Conservation (phyloP, 139 green algal genomes). For the Chlorella ohadii region DNA sequence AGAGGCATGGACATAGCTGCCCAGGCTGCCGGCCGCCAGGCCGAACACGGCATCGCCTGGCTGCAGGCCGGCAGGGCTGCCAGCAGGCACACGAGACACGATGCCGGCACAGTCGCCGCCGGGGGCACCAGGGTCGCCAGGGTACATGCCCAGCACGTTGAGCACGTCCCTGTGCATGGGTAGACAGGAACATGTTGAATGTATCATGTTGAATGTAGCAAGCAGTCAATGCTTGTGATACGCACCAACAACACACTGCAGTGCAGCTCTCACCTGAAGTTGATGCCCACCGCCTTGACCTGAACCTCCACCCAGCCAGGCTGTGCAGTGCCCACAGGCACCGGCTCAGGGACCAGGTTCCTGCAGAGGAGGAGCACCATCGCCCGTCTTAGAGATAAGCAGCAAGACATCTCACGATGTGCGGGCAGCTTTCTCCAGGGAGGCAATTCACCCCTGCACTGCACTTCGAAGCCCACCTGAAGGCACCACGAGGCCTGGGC, state of each 20-base stretch:
- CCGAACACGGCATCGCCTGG: conserved; percentile 79
- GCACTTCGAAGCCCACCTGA: conserved; percentile 13
- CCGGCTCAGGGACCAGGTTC: conserved; percentile 55
- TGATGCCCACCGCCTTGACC: conserved; percentile 62
- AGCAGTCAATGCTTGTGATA: no score
- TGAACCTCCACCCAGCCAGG: conserved; percentile 46
- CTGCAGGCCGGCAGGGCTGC: background rate
- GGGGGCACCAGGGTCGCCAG: conserved; percentile 56
- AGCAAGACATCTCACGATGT: no score
- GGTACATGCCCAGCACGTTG: conserved; percentile 76
- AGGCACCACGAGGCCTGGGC: conserved; percentile 48
- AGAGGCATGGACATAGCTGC: conserved; percentile 71
- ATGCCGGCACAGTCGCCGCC: conserved; percentile 71
- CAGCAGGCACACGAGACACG: conserved; percentile 41
- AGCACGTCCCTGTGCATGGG: conserved; percentile 56
- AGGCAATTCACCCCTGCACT: no score
- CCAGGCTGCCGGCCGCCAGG: conserved; percentile 77
- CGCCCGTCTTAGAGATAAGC: no score
- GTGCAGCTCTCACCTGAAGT: conserved; percentile 47
- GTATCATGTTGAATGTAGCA: no score
- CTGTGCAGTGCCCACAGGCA: conserved; percentile 17
- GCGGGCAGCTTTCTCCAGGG: no score
- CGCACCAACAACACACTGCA: no score
- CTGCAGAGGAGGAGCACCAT: no score
- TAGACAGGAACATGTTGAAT: no score